phyloP scores from a whole-genome alignment of 495 filamentous ascomycete species.

The Penicillium flavigenum region DNA sequence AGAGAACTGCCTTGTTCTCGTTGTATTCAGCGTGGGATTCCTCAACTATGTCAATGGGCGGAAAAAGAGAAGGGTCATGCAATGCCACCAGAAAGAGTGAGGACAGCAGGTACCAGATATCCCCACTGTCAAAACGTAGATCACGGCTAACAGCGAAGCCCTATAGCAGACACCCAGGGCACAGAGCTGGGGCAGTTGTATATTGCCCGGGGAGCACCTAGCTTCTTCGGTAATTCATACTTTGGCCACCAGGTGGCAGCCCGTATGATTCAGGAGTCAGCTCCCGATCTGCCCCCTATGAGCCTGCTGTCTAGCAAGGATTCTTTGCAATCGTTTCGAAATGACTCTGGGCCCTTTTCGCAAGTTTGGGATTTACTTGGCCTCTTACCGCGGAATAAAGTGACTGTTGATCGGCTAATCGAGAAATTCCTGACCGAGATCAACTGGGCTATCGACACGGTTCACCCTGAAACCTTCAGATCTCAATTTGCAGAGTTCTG shows the following conservation, averaged over 20 bases:
- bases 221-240: constrained; percentile 22
- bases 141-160: neutral
- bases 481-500: constrained; percentile 20
- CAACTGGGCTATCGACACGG: constrained; percentile 20
- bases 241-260: constrained; percentile 23
- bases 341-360: constrained; percentile 19
- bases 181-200: constrained; percentile 20
- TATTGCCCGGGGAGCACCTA: constrained; percentile 18
- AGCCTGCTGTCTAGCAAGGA: constrained; percentile 20
- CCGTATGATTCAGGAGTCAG: constrained; percentile 21
- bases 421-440: constrained; percentile 19
- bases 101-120: constrained; percentile 11
- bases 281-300: constrained; percentile 19
- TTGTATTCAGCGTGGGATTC: constrained; percentile 17
- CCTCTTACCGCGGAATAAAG: constrained; percentile 20
- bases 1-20: constrained; percentile 15
- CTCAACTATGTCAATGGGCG: constrained; percentile 16
- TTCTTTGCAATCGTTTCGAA: constrained; percentile 19
- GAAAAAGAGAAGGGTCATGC: constrained; percentile 1
- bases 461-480: constrained; percentile 18
- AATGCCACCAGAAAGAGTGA: neutral
- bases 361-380: constrained; percentile 21
- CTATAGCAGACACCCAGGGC: constrained; percentile 7
- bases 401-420: constrained; percentile 19
- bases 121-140: neutral